These are phyloP conservation scores for Globisporangium cederbergense DNA, from an alignment of 352 stramenopile genomes.

Conservation along the genomic window DNA sequence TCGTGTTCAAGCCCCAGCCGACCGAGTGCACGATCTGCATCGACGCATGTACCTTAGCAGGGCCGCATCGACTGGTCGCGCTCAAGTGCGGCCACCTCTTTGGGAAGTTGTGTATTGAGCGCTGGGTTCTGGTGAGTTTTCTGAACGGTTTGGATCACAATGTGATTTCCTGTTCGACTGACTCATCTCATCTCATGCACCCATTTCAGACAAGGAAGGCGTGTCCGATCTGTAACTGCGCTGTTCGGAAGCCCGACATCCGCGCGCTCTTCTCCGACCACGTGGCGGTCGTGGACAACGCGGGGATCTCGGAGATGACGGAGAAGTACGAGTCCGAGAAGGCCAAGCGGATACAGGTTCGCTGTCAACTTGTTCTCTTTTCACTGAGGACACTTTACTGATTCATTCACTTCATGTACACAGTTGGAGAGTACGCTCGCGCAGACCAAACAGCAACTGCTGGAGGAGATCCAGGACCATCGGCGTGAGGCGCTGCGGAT, in stretches of 20 bases:
- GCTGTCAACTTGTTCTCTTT: no score
- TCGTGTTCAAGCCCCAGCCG: slow-evolving; percentile 40
- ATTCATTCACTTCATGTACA: no score
- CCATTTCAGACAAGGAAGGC: neutral
- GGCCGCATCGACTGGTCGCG: slow-evolving; percentile 63
- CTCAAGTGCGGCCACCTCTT: slow-evolving; percentile 79
- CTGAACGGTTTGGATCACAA: no score
- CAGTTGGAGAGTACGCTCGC: neutral
- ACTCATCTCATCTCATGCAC: neutral
- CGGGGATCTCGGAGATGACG: slow-evolving; percentile 20
- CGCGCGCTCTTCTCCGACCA: slow-evolving; percentile 59
- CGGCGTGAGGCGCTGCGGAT: neutral
- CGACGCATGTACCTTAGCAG: slow-evolving; percentile 54
- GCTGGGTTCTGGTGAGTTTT: slow-evolving; percentile 42
- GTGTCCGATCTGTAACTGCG: slow-evolving; percentile 31
- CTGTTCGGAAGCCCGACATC: slow-evolving; percentile 43
- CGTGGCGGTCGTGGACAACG: slow-evolving; percentile 35
- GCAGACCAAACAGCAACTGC: slow-evolving; percentile 6
- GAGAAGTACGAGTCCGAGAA: slow-evolving; percentile 63
- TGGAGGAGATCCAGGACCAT: neutral
- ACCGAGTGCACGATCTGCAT: slow-evolving; percentile 79
- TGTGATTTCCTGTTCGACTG: neutral
- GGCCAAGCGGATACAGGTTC: slow-evolving; percentile 26
- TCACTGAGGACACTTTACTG: no score
- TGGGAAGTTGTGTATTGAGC: slow-evolving; percentile 71